Evolutionary conservation across 306 rosid species (phyloP), one percentile per base, ranked within the genome.

Genomic region (Glycine soja): DNA sequence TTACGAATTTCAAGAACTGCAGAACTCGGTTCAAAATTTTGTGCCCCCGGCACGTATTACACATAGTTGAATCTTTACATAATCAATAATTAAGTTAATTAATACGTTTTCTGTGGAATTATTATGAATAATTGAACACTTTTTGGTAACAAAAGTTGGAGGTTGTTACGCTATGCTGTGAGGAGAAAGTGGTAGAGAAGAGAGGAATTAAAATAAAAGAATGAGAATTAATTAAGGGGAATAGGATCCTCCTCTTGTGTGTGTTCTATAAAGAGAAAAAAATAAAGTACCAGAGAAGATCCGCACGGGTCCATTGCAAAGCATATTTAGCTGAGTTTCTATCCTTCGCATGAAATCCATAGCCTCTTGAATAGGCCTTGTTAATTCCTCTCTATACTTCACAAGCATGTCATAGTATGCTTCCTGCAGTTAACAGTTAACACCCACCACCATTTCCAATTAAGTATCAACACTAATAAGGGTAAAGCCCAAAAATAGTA

Each of bases 341-440:
- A 92, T 88, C 69, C 92, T 85, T 19, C 89, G 57, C 96, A 95
- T 90, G 96, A 95, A 95, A 80, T 95, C 98, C 99, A 92, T 93
- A 0, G 99, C 99, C 68, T 93, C 99, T 88, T 90, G 94, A 54
- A 95, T 84, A 32, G 99, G 99, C 94, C 97, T 93, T 30, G 94
- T 84, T 52, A 95, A 87, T 82, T 93, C 97, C 72, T 91, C 99
- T 19, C 94, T 88, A 78, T 93, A 95, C 85, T 95, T 95, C 87
- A 95, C 99, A 47, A 95, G 89, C 94, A 93, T 88, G 80, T 95
- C 98, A 79, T 88, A 95, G 72, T 93, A 95, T 24, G 99, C 98
- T 83, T 95, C 99, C 99, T 95, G 84, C 83, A 63, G 7, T 30
- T 46, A 16, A 12, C 19, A 53, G 12, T 19, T 40, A 72, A 38